Conservation (phyloP, 192 early-diverging fungal genomes). For the Coemansia javaensis region DNA sequence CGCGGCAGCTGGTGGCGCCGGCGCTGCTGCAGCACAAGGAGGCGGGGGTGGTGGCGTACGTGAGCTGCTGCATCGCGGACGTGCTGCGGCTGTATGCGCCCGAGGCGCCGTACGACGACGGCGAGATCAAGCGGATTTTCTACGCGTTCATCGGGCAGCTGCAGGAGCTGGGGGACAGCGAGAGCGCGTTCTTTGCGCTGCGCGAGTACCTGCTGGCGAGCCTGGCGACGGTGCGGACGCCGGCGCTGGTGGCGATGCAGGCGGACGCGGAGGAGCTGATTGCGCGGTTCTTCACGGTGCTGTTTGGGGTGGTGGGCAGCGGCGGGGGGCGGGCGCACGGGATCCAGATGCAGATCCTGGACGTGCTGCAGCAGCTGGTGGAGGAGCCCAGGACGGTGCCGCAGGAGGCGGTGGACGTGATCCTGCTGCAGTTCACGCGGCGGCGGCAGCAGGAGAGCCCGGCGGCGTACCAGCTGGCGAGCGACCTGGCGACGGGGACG, state of each 20-base stretch:
- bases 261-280: slow-evolving; percentile 72
- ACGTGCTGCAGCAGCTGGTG: slow-evolving; percentile 76
- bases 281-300: slow-evolving; percentile 60
- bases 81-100: slow-evolving; percentile 89
- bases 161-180: slow-evolving; percentile 53
- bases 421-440: slow-evolving; percentile 70
- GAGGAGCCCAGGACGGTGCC: slow-evolving; percentile 68
- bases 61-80: slow-evolving; percentile 87
- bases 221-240: slow-evolving; percentile 76
- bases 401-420: slow-evolving; percentile 80
- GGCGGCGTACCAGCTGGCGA: slow-evolving; percentile 69
- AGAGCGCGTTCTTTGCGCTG: slow-evolving; percentile 62
- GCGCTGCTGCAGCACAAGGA: slow-evolving; percentile 75
- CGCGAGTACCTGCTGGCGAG: slow-evolving; percentile 87
- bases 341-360: slow-evolving; percentile 71
- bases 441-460: slow-evolving; percentile 65
- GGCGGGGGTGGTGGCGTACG: slow-evolving; percentile 65
- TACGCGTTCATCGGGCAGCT: slow-evolving; percentile 77
- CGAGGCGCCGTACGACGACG: slow-evolving; percentile 80
- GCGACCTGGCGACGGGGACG: slow-evolving; percentile 70
- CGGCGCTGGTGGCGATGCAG: slow-evolving; percentile 76
- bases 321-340: slow-evolving; percentile 69
- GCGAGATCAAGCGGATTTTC: slow-evolving; percentile 74
- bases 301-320: slow-evolving; percentile 69
- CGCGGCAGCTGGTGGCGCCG: slow-evolving; percentile 63